phyloP scores from a whole-genome alignment of 352 stramenopile genomes.

The Phytopythium delawarense region DNA sequence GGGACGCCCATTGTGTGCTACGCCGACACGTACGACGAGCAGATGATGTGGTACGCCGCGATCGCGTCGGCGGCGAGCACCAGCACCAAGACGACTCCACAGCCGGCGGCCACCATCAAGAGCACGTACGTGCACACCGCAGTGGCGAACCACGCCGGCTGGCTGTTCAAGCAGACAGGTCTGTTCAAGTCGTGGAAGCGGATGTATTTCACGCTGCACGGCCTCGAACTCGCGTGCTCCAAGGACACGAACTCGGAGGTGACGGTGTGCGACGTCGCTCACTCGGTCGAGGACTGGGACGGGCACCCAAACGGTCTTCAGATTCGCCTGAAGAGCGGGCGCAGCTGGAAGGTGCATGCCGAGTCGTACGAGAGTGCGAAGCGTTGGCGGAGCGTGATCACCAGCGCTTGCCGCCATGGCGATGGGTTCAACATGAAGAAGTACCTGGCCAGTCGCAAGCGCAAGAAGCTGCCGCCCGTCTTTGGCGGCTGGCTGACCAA shows the following conservation, averaged over 20 bases:
- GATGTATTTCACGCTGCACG: constrained; percentile 78
- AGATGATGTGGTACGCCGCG: constrained; percentile 79
- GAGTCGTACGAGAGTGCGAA: constrained; percentile 79
- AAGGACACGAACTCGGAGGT: constrained; percentile 72
- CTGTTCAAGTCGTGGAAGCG: constrained; percentile 83
- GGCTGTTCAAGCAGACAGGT: constrained; percentile 71
- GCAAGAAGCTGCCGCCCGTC: constrained; percentile 62
- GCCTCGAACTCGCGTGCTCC: constrained; percentile 60
- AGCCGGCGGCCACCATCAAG: constrained; percentile 47
- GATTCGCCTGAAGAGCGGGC: constrained; percentile 61
- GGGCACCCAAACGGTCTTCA: constrained; percentile 64
- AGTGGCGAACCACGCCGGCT: constrained; percentile 70
- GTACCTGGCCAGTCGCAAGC: constrained; percentile 58
- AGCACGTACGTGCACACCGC: constrained; percentile 72
- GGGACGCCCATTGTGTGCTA: constrained; percentile 68
- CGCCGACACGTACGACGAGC: constrained; percentile 73
- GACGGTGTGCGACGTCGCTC: constrained; percentile 50
- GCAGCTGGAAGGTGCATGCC: constrained; percentile 62
- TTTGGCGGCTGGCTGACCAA: constrained; percentile 81
- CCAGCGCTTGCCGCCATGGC: constrained; percentile 36
- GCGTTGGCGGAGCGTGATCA: constrained; percentile 67
- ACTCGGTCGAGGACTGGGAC: constrained; percentile 62
- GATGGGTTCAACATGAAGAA: constrained; percentile 63
- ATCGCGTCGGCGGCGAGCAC: constrained; percentile 56
- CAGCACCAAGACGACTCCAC: constrained; percentile 35